phyloP scores from a whole-genome alignment of 2,329 filamentous ascomycete species.

The Alternaria conjuncta region DNA sequence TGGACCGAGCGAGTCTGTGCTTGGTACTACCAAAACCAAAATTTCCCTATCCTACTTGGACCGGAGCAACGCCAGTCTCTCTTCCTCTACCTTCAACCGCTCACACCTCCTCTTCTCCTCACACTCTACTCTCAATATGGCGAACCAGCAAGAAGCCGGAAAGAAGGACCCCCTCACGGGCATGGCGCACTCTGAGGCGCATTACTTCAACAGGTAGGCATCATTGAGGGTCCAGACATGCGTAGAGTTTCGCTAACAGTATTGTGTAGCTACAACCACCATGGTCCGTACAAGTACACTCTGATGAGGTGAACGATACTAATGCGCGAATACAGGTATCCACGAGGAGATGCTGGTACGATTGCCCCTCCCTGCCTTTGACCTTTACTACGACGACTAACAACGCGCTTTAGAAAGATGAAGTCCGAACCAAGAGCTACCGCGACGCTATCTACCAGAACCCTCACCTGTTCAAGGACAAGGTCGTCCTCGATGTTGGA shows the following conservation, averaged over 20 bases:
- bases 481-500: constrained; percentile 94
- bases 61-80: constrained; percentile 18
- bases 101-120: constrained; percentile 2
- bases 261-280: constrained; percentile 85
- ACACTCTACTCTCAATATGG: constrained; percentile 25
- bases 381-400: constrained; percentile 14
- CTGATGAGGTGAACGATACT: constrained; percentile 44
- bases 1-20: constrained; percentile 23
- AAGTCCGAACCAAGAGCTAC: constrained; percentile 95
- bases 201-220: constrained; percentile 95
- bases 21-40: constrained; percentile 29
- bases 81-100: constrained; percentile 7
- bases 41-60: constrained; percentile 34
- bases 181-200: constrained; percentile 94
- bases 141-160: constrained; percentile 29
- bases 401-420: constrained; percentile 76
- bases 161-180: constrained; percentile 59
- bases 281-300: constrained; percentile 69
- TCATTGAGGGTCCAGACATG: constrained; percentile 26
- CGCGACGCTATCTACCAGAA: constrained; percentile 98
- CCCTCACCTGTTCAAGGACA: constrained; percentile 89
- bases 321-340: constrained; percentile 69
- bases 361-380: constrained; percentile 33
- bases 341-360: constrained; percentile 98
- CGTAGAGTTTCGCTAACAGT: constrained; percentile 46